A percentile compares a stretch with the other conserved stretches of the same genome.
Evolutionary conservation across 2,329 filamentous ascomycete species (phyloP).

Genomic region (Pezicula neosporulosa): DNA sequence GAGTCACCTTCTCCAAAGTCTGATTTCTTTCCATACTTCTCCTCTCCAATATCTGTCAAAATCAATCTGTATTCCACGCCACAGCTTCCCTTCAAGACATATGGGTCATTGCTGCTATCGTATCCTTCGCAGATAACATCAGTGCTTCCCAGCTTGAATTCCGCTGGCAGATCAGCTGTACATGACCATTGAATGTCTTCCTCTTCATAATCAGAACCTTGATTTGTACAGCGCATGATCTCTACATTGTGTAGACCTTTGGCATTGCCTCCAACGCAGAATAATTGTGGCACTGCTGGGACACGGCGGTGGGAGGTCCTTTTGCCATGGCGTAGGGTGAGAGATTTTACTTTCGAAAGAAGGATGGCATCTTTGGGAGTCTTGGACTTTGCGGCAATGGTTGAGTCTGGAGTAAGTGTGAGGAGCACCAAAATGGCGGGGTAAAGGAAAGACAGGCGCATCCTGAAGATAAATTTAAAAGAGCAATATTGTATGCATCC

Average conservation of each 20-base stretch:
- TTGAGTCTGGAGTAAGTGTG: slow-evolving; percentile 24
- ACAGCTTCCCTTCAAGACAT: slow-evolving; percentile 88
- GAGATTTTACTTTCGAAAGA: slow-evolving; percentile 65
- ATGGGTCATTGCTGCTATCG: slow-evolving; percentile 68
- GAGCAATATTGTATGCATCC: neutral
- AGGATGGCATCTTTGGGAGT: slow-evolving; percentile 46
- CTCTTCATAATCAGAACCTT: slow-evolving; percentile 71
- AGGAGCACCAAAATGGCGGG: slow-evolving; percentile 19
- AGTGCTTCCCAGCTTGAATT: slow-evolving; percentile 72
- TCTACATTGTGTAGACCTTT: slow-evolving; percentile 72
- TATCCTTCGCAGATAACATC: slow-evolving; percentile 95
- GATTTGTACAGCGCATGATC: slow-evolving; percentile 85
- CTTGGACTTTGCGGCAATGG: slow-evolving; percentile 10
- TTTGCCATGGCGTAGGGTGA: slow-evolving; percentile 69
- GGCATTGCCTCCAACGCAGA: slow-evolving; percentile 65
- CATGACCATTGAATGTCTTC: slow-evolving; percentile 94
- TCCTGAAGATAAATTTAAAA: neutral
- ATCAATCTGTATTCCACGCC: slow-evolving; percentile 84
- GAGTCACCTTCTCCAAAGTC: slow-evolving; percentile 14
- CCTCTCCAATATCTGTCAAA: slow-evolving; percentile 73
- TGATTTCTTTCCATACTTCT: slow-evolving; percentile 51
- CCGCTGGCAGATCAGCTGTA: slow-evolving; percentile 55
- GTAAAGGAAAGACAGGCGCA: slow-evolving; percentile 17
- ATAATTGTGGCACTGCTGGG: slow-evolving; percentile 72
- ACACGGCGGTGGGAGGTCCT: slow-evolving; percentile 75